A percentile compares a stretch with the other conserved stretches of the same genome.
Evolutionary conservation across 2,329 filamentous ascomycete species (phyloP).

Genomic region (Paecilomyces sp.): DNA sequence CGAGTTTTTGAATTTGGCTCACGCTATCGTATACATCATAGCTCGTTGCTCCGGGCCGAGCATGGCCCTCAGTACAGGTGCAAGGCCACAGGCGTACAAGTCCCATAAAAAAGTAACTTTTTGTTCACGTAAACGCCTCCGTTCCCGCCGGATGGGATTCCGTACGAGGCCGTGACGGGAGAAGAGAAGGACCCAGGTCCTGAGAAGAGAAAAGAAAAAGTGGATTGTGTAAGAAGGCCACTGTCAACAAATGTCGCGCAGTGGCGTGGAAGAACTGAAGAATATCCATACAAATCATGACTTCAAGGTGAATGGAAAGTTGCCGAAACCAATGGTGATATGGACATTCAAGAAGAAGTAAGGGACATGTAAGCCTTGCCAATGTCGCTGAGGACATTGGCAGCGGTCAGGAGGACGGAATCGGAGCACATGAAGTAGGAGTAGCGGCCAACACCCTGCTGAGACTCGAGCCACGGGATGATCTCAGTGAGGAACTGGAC

Average conservation of each 20-base stretch:
- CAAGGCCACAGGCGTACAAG: not conserved
- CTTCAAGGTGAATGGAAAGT: not conserved
- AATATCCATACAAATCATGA: not conserved
- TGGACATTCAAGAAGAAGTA: not conserved
- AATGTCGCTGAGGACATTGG: constrained; percentile 16
- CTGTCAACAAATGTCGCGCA: not conserved
- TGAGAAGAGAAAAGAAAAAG: not conserved
- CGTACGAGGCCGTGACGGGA: not conserved
- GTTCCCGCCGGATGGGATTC: not conserved
- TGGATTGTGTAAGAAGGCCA: not conserved
- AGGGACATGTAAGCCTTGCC: constrained; percentile 21
- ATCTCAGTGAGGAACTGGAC: constrained; percentile 32
- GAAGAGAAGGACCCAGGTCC: not conserved
- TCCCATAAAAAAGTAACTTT: not conserved
- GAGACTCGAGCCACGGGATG: constrained; percentile 31
- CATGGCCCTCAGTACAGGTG: not conserved
- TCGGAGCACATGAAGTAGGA: constrained; percentile 34
- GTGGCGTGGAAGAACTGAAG: not conserved
- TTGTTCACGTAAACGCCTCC: not conserved
- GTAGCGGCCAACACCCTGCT: constrained; percentile 33
- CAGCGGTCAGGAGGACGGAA: constrained; percentile 21
- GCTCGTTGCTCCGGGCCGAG: not conserved
- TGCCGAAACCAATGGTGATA: not conserved
- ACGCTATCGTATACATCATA: not conserved
- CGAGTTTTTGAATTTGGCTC: not conserved